Conservation (phyloP, 1,139 yeast genomes). For the Suhomyces terraborum region DNA sequence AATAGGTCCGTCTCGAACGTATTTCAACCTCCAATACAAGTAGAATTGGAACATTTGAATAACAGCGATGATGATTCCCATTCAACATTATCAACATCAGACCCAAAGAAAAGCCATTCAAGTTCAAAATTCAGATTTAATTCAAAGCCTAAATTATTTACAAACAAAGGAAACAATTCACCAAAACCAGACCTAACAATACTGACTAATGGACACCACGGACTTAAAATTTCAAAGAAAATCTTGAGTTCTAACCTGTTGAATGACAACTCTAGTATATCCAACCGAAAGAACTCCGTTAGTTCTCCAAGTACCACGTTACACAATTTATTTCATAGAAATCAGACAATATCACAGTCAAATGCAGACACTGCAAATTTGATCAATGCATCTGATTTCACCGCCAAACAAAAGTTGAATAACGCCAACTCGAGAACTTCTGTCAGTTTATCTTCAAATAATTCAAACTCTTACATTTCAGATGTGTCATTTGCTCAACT, state of each 20-base stretch:
- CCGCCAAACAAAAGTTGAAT: constrained; percentile 18
- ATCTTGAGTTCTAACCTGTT: constrained; percentile 27
- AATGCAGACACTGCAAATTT: constrained; percentile 6
- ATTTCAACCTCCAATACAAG: constrained; percentile 15
- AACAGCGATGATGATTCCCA: constrained; percentile 17
- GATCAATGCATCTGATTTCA: constrained; percentile 16
- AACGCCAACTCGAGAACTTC: constrained; percentile 25
- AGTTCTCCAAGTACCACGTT: constrained; percentile 41
- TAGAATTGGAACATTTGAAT: constrained; percentile 8
- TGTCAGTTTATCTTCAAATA: constrained; percentile 42
- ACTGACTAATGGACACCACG: constrained; percentile 34
- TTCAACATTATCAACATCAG: constrained; percentile 10
- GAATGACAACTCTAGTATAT: constrained; percentile 20
- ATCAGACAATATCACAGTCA: constrained; percentile 23
- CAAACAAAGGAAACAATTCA: constrained; percentile 16
- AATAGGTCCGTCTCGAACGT: constrained; percentile 31
- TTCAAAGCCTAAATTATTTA: constrained; percentile 21
- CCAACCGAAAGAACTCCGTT: constrained; percentile 29
- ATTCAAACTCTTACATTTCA: constrained; percentile 42
- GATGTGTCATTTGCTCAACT: constrained; percentile 38
- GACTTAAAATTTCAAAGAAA: constrained; percentile 32
- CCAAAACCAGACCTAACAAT: constrained; percentile 33
- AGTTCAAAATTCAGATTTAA: constrained; percentile 17
- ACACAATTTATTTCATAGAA: constrained; percentile 40
- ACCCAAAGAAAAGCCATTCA: constrained; percentile 10